These are phyloP conservation scores for Hyphopichia khmerensis DNA, from an alignment of 1,139 yeast species.

Conservation along the genomic window DNA sequence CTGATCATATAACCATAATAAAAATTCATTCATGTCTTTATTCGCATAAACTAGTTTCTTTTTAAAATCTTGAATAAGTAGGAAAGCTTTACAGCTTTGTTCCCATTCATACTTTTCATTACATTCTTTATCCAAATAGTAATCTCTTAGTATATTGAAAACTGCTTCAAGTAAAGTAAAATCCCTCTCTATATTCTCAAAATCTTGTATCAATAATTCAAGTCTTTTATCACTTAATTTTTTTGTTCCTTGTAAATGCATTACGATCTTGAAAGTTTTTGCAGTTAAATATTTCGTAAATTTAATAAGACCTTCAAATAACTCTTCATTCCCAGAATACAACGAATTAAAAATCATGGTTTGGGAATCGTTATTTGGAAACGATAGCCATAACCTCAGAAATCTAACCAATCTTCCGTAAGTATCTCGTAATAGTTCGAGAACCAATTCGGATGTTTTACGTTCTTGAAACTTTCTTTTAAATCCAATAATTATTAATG, in stretches of 20 bases:
- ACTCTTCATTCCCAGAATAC: slow-evolving; percentile 28
- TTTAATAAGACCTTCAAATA: slow-evolving; percentile 24
- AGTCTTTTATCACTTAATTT: too few species aligned
- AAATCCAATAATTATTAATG: slow-evolving; percentile 11
- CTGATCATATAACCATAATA: slow-evolving; percentile 18
- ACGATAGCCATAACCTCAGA: slow-evolving; percentile 27
- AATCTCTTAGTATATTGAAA: neutral
- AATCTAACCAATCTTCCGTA: slow-evolving; percentile 11
- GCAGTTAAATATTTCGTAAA: slow-evolving; percentile 3
- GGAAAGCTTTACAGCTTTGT: neutral
- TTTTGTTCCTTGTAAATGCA: neutral
- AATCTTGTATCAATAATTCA: too few species aligned
- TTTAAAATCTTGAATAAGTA: neutral
- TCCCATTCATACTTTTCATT: neutral
- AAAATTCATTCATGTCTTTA: slow-evolving; percentile 15
- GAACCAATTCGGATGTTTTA: slow-evolving; percentile 7
- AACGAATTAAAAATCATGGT: slow-evolving; percentile 28
- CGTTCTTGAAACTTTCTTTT: slow-evolving; percentile 3
- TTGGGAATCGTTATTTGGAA: slow-evolving; percentile 11
- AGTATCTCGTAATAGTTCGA: slow-evolving; percentile 10
- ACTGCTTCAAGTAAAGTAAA: too few species aligned
- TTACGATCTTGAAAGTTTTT: neutral
- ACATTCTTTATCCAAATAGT: neutral
- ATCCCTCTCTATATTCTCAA: too few species aligned
- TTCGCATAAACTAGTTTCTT: neutral